Evolutionary conservation across 2,329 filamentous ascomycete species (phyloP).

Genomic region (Pestalotiopsis sp.): DNA sequence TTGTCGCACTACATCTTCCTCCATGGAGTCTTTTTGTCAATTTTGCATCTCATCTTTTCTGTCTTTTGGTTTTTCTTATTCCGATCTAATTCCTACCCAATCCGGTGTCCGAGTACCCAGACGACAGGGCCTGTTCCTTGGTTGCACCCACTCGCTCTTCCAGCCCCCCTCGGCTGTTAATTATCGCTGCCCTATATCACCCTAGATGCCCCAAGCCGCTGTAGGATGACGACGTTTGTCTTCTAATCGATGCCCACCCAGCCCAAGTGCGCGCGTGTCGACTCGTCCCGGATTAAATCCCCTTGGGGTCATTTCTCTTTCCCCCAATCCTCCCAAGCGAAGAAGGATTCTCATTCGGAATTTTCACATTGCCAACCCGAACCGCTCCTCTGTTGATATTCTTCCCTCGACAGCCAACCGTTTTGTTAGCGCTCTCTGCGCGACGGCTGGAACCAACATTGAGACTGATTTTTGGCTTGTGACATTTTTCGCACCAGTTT

Average conservation of each 20-base stretch:
- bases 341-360: neutral
- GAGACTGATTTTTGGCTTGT: neutral
- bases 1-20: neutral
- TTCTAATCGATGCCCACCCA: conserved; percentile 13
- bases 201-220: conserved; percentile 15
- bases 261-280: neutral
- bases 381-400: neutral
- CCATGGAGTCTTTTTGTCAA: neutral
- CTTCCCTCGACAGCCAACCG: neutral
- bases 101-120: conserved; percentile 1
- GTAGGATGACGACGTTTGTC: conserved; percentile 32
- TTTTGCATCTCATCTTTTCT: neutral
- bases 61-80: neutral
- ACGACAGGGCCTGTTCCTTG: conserved; percentile 7
- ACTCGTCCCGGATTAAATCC: conserved; percentile 18
- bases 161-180: conserved; percentile 11
- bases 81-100: neutral
- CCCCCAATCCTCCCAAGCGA: conserved; percentile 6
- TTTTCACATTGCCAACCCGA: neutral
- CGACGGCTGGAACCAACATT: neutral
- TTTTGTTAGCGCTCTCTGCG: neutral
- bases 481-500: neutral
- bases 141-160: conserved; percentile 1
- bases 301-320: conserved; percentile 15
- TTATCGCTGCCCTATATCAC: conserved; percentile 14